These are phyloP conservation scores for Rhodosporidiobolus sp. DNA, from an alignment of 768 basidiomycete genomes.

Conservation along the genomic window DNA sequence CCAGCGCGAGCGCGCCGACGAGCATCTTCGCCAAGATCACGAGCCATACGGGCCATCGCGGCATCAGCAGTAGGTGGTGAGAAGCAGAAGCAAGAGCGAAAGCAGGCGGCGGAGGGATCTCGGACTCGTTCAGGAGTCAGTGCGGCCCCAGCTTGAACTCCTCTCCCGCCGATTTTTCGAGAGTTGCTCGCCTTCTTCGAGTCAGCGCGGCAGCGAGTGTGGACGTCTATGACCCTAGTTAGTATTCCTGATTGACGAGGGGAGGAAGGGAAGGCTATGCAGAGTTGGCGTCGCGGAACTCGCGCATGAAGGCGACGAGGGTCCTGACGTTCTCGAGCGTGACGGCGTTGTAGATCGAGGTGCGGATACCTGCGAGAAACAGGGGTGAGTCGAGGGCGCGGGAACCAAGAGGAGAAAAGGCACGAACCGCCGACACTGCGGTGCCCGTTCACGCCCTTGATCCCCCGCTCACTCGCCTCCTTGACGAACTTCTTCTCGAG, in stretches of 20 bases:
- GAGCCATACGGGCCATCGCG: too few relatives aligned
- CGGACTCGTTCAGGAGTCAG: too few relatives aligned
- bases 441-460: slow-evolving; percentile 89
- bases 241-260: neutral
- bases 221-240: neutral
- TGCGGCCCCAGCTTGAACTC: too few relatives aligned
- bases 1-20: neutral
- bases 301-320: slow-evolving; percentile 51
- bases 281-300: slow-evolving; percentile 44
- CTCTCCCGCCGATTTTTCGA: too few relatives aligned
- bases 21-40: too few relatives aligned
- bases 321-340: slow-evolving; percentile 67
- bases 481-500: slow-evolving; percentile 70
- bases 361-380: slow-evolving; percentile 61
- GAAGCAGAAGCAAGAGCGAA: too few relatives aligned
- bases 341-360: slow-evolving; percentile 85
- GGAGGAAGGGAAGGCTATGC: neutral
- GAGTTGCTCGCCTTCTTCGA: too few relatives aligned
- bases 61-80: too few relatives aligned
- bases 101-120: too few relatives aligned
- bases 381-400: neutral
- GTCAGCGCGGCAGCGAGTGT: too few relatives aligned
- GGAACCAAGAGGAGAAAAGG: neutral
- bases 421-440: slow-evolving; percentile 61
- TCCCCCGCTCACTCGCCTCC: slow-evolving; percentile 72